phyloP scores from a whole-genome alignment of 805 yeast genomes.

The Tetrapisispora nanseiensis region DNA sequence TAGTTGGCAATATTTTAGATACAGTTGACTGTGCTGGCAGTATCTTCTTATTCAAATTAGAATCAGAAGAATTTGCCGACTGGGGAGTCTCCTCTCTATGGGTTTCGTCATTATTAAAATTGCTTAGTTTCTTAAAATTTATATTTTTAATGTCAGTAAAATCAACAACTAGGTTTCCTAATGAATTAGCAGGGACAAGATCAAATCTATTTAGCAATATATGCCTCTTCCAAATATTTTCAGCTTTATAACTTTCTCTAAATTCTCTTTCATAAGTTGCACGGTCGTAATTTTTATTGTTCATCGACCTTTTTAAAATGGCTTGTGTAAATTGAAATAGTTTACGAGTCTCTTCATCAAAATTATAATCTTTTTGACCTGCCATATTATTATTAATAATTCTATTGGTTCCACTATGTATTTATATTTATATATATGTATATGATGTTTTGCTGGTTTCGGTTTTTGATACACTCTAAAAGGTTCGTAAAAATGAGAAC shows the following conservation, averaged over 20 bases:
- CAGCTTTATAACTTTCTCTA: neutral
- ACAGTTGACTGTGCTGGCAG: too few relatives aligned
- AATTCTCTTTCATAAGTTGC: neutral
- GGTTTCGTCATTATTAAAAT: too few relatives aligned
- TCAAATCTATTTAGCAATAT: constrained; percentile 1
- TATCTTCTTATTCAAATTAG: too few relatives aligned
- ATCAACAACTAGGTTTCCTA: neutral
- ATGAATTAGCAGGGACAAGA: neutral
- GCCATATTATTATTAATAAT: neutral
- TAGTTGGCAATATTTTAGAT: too few relatives aligned
- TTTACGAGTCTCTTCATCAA: constrained; percentile 1
- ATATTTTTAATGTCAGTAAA: neutral
- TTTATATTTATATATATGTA: too few relatives aligned
- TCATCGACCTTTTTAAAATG: neutral
- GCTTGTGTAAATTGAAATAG: neutral
- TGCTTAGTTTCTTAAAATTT: neutral
- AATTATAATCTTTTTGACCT: neutral
- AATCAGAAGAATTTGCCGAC: too few relatives aligned
- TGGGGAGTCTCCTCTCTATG: too few relatives aligned
- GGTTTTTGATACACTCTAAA: too few relatives aligned
- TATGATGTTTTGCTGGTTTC: too few relatives aligned
- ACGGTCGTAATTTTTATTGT: neutral
- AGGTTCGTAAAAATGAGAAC: too few relatives aligned
- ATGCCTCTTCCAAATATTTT: neutral
- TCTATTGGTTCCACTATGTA: neutral